Base-by-base conservation (phyloP, 768 basidiomycete species). In the Trametes maxima region DNA sequence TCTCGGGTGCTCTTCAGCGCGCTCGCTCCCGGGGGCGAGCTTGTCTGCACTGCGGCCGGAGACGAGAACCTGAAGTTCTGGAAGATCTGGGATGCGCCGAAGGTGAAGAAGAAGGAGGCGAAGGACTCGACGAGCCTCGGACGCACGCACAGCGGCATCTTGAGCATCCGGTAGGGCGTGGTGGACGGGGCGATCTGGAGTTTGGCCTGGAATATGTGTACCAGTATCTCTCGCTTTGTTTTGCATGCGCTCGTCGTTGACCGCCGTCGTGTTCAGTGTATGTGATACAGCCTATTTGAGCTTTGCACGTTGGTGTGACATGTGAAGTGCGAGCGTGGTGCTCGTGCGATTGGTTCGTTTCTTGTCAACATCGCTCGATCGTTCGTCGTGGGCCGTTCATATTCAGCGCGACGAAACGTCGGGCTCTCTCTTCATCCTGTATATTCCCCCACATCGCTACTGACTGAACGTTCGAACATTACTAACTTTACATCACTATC, bases 51-150 rank as follows among this genome's bases (percentile, higher is more conserved):
- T 0, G 94, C 92, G 8, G 94, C 93, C 1, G 90, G 90, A 0
- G 97, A 98, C 70, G 96, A 98, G 79, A 95, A 95, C 69, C 79
- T 98, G 68, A 98, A 98, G 79, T 96, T 96, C 76, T 96, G 95
- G 95, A 85, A 86, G 60, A 81, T 93, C 40, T 92, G 91, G 91
- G 90, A 92, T 50, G 73, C 80, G 43, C 79, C 76, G 10, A 77
- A 75, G 64, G 78, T 70, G 68, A 87, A 82, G 77, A 85, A 84
- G 60, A 79, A 79, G 44, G 76, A 78, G 43, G 74, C 71, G 33
- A 72, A 65, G 69, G 74, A 73, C 17, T 77, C 77, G 19, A 48
- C 63, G 21, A 36, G 57, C 42, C 63, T 60, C 68, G 65, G 65
- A 57, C 68, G 68, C 50, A 70, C 70, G 40, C 53, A 59, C 45